These are phyloP conservation scores for Phoenix dactylifera DNA, from an alignment of 176 grass and related monocot genomes.

Conservation along the genomic window DNA sequence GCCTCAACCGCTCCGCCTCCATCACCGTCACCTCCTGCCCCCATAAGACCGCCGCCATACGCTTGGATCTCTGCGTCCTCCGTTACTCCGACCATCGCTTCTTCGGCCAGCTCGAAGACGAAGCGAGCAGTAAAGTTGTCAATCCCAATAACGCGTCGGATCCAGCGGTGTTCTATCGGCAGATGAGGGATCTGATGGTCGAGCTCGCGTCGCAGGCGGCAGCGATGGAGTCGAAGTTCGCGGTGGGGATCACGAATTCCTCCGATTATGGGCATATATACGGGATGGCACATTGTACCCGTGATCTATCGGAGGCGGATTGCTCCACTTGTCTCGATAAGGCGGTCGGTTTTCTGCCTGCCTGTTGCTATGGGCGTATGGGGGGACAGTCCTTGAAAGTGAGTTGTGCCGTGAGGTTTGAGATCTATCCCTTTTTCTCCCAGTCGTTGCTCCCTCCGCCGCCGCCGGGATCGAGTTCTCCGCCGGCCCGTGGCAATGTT, in stretches of 20 bases:
- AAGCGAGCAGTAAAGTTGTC: neutral
- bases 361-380: too few relatives aligned
- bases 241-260: neutral
- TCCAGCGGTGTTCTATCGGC: too few relatives aligned
- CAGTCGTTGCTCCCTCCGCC: too few relatives aligned
- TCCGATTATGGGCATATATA: neutral
- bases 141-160: too few relatives aligned
- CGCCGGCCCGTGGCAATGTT: too few relatives aligned
- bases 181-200: too few relatives aligned
- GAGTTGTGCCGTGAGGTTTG: too few relatives aligned
- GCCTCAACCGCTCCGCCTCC: conserved; percentile 11
- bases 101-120: neutral
- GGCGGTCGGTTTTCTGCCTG: too few relatives aligned
- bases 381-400: too few relatives aligned
- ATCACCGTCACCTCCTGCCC: neutral
- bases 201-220: neutral
- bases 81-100: conserved; percentile 1
- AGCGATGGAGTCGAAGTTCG: neutral
- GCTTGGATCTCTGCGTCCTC: neutral
- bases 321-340: too few relatives aligned
- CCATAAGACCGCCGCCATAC: neutral
- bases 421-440: too few relatives aligned
- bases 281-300: neutral
- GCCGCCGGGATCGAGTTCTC: too few relatives aligned
- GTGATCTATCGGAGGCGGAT: neutral